These are phyloP conservation scores for Fraxinus latifolia DNA, from an alignment of 305 asterid genomes.

Conservation along the genomic window DNA sequence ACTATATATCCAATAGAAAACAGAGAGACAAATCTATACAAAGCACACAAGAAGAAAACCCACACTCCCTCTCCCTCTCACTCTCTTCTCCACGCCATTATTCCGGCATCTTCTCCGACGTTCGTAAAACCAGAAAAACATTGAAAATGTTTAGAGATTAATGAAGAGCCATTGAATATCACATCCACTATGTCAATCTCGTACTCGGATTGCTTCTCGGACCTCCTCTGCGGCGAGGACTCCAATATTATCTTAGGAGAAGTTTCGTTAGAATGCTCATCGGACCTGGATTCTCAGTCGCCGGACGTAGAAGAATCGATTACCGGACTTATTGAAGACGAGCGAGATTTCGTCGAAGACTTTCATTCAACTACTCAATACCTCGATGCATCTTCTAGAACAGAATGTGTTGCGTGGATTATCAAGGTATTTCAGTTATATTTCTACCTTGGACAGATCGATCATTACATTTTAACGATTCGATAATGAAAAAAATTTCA, in stretches of 20 bases:
- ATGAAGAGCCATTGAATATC: constrained; percentile 24
- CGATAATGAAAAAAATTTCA: background rate
- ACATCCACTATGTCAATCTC: constrained; percentile 57
- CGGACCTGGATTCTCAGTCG: constrained; percentile 46
- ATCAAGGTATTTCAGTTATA: constrained; percentile 54
- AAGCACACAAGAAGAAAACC: background rate
- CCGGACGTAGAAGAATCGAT: constrained; percentile 63
- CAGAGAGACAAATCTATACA: background rate
- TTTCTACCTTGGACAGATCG: constrained; percentile 23
- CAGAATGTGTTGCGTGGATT: constrained; percentile 76
- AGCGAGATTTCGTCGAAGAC: constrained; percentile 38
- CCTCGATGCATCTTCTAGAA: constrained; percentile 60
- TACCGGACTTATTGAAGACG: constrained; percentile 69
- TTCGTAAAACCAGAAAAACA: background rate
- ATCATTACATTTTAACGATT: background rate
- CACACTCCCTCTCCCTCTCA: constrained; percentile 20
- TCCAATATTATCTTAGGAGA: constrained; percentile 41
- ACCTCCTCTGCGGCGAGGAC: constrained; percentile 79
- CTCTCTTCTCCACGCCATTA: constrained; percentile 27
- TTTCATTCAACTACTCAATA: constrained; percentile 30
- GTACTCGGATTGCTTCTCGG: constrained; percentile 79
- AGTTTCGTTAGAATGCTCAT: constrained; percentile 58
- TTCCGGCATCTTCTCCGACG: constrained; percentile 57
- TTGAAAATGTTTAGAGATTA: constrained; percentile 33
- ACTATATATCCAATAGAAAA: background rate